A percentile compares a stretch with the other conserved stretches of the same genome.
Evolutionary conservation across 2,329 filamentous ascomycete species (phyloP).

Genomic region (Biscogniauxia marginata): DNA sequence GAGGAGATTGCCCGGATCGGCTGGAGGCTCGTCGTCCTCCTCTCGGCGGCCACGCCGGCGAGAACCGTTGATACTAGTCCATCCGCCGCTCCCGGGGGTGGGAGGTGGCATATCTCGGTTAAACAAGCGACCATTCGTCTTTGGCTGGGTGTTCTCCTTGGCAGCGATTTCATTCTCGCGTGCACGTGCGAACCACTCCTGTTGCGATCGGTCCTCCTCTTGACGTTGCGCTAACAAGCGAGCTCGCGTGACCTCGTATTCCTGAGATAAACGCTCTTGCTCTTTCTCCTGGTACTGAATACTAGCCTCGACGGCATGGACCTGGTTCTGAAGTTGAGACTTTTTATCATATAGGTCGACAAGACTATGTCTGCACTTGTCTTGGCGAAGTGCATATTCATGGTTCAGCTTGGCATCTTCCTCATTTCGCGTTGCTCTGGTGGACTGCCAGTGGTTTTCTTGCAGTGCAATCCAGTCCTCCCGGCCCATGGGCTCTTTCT

Average conservation of each 20-base stretch:
- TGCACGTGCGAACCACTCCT: slow-evolving; percentile 19
- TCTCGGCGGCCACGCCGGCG: slow-evolving; percentile 27
- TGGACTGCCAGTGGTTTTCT: slow-evolving; percentile 24
- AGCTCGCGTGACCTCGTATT: slow-evolving; percentile 20
- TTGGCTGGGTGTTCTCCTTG: slow-evolving; percentile 19
- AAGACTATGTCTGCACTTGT: slow-evolving; percentile 21
- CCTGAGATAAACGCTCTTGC: slow-evolving; percentile 23
- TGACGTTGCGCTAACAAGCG: slow-evolving; percentile 17
- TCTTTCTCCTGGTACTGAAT: slow-evolving; percentile 26
- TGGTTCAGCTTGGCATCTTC: slow-evolving; percentile 24
- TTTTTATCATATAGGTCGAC: slow-evolving; percentile 23
- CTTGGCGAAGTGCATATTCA: slow-evolving; percentile 21
- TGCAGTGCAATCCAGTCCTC: slow-evolving; percentile 25
- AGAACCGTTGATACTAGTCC: slow-evolving; percentile 33
- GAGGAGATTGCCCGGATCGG: slow-evolving; percentile 31
- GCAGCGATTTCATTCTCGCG: slow-evolving; percentile 13
- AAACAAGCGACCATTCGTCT: slow-evolving; percentile 11
- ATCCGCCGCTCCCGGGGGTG: slow-evolving; percentile 21
- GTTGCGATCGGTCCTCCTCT: slow-evolving; percentile 25
- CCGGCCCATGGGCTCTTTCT: slow-evolving; percentile 16
- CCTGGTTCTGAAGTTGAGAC: slow-evolving; percentile 20
- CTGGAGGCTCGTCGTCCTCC: slow-evolving; percentile 28
- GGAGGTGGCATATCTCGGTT: slow-evolving; percentile 17
- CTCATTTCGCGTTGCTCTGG: slow-evolving; percentile 18
- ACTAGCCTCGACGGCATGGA: slow-evolving; percentile 15